These are phyloP conservation scores for Gaeumannomyces sp. DNA, from an alignment of 2,329 filamentous ascomycete species.

Conservation along the genomic window DNA sequence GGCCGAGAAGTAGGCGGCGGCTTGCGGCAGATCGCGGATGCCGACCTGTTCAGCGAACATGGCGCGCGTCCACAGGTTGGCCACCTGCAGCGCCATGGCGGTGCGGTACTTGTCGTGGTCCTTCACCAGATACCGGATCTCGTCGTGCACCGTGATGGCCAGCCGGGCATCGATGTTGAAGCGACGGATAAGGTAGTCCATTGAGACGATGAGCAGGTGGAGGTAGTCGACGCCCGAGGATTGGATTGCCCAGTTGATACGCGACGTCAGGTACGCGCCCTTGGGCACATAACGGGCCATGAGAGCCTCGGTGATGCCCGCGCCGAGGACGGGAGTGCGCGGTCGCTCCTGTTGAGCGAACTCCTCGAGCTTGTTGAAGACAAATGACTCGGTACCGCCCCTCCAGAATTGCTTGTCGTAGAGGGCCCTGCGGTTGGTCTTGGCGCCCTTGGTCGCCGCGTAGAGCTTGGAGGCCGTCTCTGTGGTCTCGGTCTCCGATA, in stretches of 20 bases:
- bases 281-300: constrained; percentile 83
- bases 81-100: constrained; percentile 87
- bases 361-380: constrained; percentile 97
- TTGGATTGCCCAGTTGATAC: constrained; percentile 99
- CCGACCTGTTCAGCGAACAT: constrained; percentile 98
- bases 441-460: constrained; percentile 80
- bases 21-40: constrained; percentile 89
- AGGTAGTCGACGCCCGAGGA: constrained; percentile 96
- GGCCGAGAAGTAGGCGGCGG: constrained; percentile 91
- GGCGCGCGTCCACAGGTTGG: constrained; percentile 92
- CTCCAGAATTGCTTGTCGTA: constrained; percentile 82
- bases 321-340: constrained; percentile 84
- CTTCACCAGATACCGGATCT: constrained; percentile 88
- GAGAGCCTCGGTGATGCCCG: constrained; percentile 91
- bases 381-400: constrained; percentile 92
- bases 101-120: constrained; percentile 80
- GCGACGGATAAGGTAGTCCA: constrained; percentile 86
- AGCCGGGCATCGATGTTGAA: constrained; percentile 83
- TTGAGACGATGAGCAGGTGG: constrained; percentile 83
- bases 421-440: constrained; percentile 68
- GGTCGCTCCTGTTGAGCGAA: constrained; percentile 93
- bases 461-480: constrained; percentile 77
- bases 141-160: constrained; percentile 92
- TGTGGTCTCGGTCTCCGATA: constrained; percentile 74
- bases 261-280: constrained; percentile 87